Evolutionary conservation across 192 early-diverging fungal species (phyloP), one percentile per base, ranked within the genome.

Genomic region (Phlyctochytrium planicorne): DNA sequence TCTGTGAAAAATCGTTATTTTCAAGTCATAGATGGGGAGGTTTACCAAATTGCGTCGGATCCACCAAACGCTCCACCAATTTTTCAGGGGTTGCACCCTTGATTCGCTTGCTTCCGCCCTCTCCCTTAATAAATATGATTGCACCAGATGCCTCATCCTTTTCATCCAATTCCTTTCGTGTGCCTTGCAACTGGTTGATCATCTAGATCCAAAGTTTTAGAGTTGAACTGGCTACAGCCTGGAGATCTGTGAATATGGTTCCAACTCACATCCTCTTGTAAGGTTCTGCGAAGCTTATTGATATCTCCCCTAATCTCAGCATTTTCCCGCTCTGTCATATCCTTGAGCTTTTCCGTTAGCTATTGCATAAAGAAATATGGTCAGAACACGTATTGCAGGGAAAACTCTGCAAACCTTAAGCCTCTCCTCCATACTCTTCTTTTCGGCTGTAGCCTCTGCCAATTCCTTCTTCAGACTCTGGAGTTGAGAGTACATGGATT

Each of bases 231-330:
- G 24, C 30, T 25, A 31, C 2, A 29, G 3, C 0, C 34, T 30
- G 17, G 62, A 33, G 12, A 29, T 1, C 50, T 66, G 65, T 40
- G n/a, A n/a, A n/a, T n/a, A n/a, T n/a, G n/a, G n/a, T n/a, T n/a
- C n/a, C n/a, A n/a, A n/a, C n/a, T n/a, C n/a, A n/a, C n/a, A n/a
- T 81, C 76, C 63, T 81, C 76, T 60, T 76, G 80, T 52, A 74
- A 52, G 2, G 68, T 35, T 34, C 77, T 72, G 6, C 77, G 73
- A n/a, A 77, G 62, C 65, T 75, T 71, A 68, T 70, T 55, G 32
- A 80, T 78, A 55, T 80, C 78, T 2, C 50, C 67, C 6, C 79
- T 65, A 16, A 80, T 37, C 50, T 78, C 62, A 0, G 60, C 52
- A 33, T 77, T 79, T 65, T 82, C 80, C 52, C 68, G 63, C 50